These are phyloP conservation scores for Kluyveromyces lactis DNA, from an alignment of 805 yeast genomes.

Conservation along the genomic window DNA sequence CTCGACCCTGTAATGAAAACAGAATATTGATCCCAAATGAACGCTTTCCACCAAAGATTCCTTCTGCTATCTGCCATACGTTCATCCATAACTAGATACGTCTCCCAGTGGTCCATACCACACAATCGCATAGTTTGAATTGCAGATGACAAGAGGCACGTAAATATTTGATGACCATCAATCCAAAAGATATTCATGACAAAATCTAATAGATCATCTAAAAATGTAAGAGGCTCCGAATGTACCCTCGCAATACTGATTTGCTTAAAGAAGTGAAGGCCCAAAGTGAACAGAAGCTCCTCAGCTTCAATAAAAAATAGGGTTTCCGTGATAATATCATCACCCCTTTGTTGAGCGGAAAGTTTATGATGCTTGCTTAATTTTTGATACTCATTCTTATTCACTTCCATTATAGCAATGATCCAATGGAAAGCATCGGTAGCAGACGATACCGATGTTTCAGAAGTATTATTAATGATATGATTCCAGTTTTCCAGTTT, in stretches of 20 bases:
- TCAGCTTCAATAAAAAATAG: neutral
- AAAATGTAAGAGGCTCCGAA: slow-evolving; percentile 13
- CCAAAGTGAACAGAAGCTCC: slow-evolving; percentile 6
- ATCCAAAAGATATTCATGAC: slow-evolving; percentile 21
- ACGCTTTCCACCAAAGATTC: slow-evolving; percentile 25
- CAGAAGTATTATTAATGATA: neutral
- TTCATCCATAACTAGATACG: slow-evolving; percentile 27
- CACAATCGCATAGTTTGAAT: slow-evolving; percentile 16
- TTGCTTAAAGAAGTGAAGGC: slow-evolving; percentile 5
- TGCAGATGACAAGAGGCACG: slow-evolving; percentile 9
- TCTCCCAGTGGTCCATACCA: slow-evolving; percentile 29
- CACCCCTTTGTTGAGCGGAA: neutral
- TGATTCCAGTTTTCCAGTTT: neutral
- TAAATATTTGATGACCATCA: slow-evolving; percentile 13
- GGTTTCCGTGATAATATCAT: too few species aligned
- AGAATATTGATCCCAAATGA: slow-evolving; percentile 16
- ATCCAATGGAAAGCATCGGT: slow-evolving; percentile 1
- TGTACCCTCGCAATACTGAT: slow-evolving; percentile 4
- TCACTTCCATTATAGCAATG: neutral
- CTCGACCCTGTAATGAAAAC: slow-evolving; percentile 13
- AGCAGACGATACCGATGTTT: neutral
- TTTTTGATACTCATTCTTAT: neutral
- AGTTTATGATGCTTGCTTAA: neutral
- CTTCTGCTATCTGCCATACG: slow-evolving; percentile 23
- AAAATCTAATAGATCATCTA: slow-evolving; percentile 20